Evolutionary conservation across 352 stramenopile genomes (phyloP).

Genomic region (Phytophthora ohioensis): DNA sequence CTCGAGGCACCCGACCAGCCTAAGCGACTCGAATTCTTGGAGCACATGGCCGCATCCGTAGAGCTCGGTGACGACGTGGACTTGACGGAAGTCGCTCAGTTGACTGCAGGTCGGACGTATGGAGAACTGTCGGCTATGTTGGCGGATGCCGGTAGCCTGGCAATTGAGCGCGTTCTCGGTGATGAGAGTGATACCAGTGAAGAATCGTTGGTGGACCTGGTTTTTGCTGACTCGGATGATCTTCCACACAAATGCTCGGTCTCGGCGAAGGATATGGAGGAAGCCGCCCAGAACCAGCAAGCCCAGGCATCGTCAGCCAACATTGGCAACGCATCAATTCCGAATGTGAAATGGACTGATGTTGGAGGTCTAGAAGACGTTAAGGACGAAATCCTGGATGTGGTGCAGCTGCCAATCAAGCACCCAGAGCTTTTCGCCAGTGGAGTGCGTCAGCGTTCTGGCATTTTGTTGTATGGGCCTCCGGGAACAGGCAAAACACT

Average conservation of each 20-base stretch:
- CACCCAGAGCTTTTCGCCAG: conserved; percentile 86
- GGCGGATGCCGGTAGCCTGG: conserved; percentile 61
- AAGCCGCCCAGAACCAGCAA: conserved; percentile 71
- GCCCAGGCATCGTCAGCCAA: conserved; percentile 71
- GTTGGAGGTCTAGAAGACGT: conserved; percentile 98
- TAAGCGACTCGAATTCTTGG: conserved; percentile 63
- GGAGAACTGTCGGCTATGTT: conserved; percentile 77
- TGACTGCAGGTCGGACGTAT: conserved; percentile 78
- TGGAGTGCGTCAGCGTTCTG: conserved; percentile 79
- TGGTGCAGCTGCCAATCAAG: conserved; percentile 87
- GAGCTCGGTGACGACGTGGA: conserved; percentile 59
- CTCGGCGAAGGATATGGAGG: conserved; percentile 54
- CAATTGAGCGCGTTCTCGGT: conserved; percentile 56
- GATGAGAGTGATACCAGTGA: conserved; percentile 30
- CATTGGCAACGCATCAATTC: conserved; percentile 79
- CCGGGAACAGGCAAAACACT: conserved; percentile 95
- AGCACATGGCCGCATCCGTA: conserved; percentile 49
- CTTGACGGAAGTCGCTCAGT: conserved; percentile 65
- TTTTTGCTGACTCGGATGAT: conserved; percentile 34
- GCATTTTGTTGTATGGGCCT: conserved; percentile 85
- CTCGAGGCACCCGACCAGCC: conserved; percentile 69
- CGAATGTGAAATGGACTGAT: conserved; percentile 98
- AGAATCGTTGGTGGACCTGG: conserved; percentile 37
- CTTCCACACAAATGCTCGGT: conserved; percentile 40
- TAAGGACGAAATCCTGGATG: conserved; percentile 96